Base-by-base conservation (phyloP, 495 filamentous ascomycete species). In the Penicillium tannophilum region DNA sequence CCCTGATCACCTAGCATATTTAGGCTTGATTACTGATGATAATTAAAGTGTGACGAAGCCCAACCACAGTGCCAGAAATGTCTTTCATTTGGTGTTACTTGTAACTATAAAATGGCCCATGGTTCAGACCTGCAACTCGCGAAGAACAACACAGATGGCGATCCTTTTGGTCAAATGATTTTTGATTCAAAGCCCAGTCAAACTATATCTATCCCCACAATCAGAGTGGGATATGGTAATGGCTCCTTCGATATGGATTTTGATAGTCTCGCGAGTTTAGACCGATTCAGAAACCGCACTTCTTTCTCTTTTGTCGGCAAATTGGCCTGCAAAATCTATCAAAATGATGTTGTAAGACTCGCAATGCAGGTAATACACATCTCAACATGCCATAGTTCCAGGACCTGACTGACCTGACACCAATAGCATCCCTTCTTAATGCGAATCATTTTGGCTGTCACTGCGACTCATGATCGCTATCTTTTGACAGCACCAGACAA, bases 371-470 rank as follows among this genome's bases (percentile, higher is more conserved):
- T 64, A 54, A 49, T 51, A 28, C 4, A 17, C 14, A 26, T 43
- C 42, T 33, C 9, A 20, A 19, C 1, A 0, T 14, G 10, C 11
- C n/a, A 17, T 5, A 30, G 6, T 8, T 23, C 20, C 20, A 24
- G 24, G 10, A 23, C 23, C 52, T 14, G 6, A 33, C 14, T 28
- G 16, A 41, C 42, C 41, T 17, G 8, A 19, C 43, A 11, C 31
- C n/a, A n/a, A n/a, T 35, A 79, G 76, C 54, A 75, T 45, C 74
- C 76, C 1, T 77, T 69, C 53, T 45, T 79, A 11, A 78, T 79
- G 75, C 76, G 77, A 43, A 63, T 67, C 16, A 66, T 76, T 43
- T 58, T 76, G 39, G 63, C 70, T 4, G 44, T 78, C 31, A 68
- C 74, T 17, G 61, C 71, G 16, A 66, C 63, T 12, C 69, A 79